A percentile compares a stretch with the other conserved stretches of the same genome.
Conservation (phyloP, 257 asterid species). For the Jacaranda copaia region DNA sequence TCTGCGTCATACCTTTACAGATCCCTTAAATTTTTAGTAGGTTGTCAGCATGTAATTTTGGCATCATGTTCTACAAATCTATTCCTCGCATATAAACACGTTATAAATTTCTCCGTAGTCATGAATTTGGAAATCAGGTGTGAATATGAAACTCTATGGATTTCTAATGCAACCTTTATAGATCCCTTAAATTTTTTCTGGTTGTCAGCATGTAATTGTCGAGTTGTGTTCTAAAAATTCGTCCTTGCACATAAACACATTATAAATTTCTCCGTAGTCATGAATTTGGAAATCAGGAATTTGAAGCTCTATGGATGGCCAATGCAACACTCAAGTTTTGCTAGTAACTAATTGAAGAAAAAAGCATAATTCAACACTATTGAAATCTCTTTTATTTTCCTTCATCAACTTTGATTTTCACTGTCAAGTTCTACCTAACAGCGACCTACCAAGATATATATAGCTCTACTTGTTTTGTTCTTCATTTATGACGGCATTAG, state of each 20-base stretch:
- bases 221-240: background rate
- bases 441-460: background rate
- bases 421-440: constrained; percentile 12
- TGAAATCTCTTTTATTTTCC: constrained; percentile 1
- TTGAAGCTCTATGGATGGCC: background rate
- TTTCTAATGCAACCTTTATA: background rate
- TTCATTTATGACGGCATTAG: too few species aligned
- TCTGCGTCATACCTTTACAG: background rate
- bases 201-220: background rate
- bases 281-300: constrained; percentile 9
- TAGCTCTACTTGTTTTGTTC: too few species aligned
- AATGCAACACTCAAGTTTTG: constrained; percentile 3
- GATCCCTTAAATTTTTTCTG: constrained; percentile 9
- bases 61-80: background rate
- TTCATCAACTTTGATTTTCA: background rate
- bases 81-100: background rate
- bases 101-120: background rate
- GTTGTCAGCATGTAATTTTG: background rate
- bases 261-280: background rate
- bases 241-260: background rate
- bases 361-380: background rate
- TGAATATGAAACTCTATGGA: constrained; percentile 19
- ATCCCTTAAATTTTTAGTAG: constrained; percentile 15
- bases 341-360: background rate
- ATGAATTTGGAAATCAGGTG: background rate